Conservation (phyloP, 305 asterid genomes). For the Fraxinus sp. region DNA sequence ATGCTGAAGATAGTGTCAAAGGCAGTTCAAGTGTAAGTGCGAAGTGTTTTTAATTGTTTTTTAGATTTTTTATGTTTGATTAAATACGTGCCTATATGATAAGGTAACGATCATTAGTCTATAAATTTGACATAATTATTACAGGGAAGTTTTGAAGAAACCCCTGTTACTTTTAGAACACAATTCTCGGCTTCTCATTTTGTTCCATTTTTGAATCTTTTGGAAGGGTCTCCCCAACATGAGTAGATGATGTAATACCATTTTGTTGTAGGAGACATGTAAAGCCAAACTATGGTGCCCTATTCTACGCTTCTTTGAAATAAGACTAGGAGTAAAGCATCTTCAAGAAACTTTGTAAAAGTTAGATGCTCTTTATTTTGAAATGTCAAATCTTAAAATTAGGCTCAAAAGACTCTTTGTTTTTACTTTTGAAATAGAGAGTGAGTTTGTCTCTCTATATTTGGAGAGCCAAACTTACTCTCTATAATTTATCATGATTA, state of each 20-base stretch:
- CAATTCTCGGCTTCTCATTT: background rate
- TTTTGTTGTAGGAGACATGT: background rate
- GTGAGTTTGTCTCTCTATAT: background rate
- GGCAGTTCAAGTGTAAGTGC: conserved; percentile 33
- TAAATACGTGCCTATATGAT: background rate
- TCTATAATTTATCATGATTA: background rate
- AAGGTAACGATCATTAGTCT: background rate
- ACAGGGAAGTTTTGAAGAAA: background rate
- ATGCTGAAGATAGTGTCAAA: conserved; percentile 23
- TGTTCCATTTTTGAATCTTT: background rate
- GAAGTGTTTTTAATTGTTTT: background rate
- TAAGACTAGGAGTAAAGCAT: background rate
- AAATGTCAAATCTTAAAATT: no score
- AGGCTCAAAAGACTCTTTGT: background rate
- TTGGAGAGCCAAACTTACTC: background rate
- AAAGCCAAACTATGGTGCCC: background rate
- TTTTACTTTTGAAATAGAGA: no score
- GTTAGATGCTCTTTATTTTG: background rate
- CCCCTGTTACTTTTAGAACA: background rate
- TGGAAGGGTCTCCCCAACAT: background rate
- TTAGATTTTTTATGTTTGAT: background rate
- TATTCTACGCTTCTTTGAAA: background rate
- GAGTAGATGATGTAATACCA: background rate
- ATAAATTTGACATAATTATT: background rate
- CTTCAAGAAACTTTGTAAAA: no score